These are phyloP conservation scores for Delphinella strobiligena DNA, from an alignment of 2,329 filamentous ascomycete genomes.

Conservation along the genomic window DNA sequence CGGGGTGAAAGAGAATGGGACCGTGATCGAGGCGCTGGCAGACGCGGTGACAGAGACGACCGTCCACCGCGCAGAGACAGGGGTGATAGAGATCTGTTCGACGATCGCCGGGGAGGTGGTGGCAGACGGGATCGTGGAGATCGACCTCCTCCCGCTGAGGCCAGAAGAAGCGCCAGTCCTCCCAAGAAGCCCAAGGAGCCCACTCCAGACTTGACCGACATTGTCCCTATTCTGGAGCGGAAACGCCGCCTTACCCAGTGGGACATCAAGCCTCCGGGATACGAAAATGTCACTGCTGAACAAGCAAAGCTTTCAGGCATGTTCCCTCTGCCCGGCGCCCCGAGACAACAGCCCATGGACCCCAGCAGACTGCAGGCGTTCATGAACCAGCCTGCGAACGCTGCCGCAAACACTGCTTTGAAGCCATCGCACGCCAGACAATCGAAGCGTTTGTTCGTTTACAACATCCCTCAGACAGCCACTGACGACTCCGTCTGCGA, in stretches of 20 bases:
- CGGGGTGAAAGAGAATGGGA: slow-evolving; percentile 41
- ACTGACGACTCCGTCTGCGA: slow-evolving; percentile 64
- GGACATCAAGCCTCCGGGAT: slow-evolving; percentile 98
- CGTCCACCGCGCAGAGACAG: slow-evolving; percentile 25
- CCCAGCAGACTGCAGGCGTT: slow-evolving; percentile 88
- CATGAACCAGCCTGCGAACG: slow-evolving; percentile 76
- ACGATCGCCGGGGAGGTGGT: slow-evolving; percentile 27
- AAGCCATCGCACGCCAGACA: slow-evolving; percentile 91
- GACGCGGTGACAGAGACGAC: slow-evolving; percentile 18
- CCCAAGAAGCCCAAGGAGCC: slow-evolving; percentile 86
- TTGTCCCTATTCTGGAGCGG: slow-evolving; percentile 70
- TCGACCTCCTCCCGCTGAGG: slow-evolving; percentile 25
- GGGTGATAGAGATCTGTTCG: slow-evolving; percentile 32
- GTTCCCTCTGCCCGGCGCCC: slow-evolving; percentile 94
- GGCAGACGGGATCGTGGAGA: slow-evolving; percentile 17
- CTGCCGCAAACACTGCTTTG: slow-evolving; percentile 60
- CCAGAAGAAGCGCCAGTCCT: slow-evolving; percentile 65
- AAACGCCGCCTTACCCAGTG: slow-evolving; percentile 93
- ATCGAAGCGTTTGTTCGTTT: slow-evolving; percentile 79
- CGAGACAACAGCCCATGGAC: slow-evolving; percentile 90
- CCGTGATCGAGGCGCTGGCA: slow-evolving; percentile 12
- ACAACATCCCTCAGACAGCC: slow-evolving; percentile 63
- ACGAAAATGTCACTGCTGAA: slow-evolving; percentile 95
- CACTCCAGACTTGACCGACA: slow-evolving; percentile 83
- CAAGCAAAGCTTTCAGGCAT: slow-evolving; percentile 97